Conservation (phyloP, 2,329 filamentous ascomycete genomes). For the Pseudocercospora eumusae region DNA sequence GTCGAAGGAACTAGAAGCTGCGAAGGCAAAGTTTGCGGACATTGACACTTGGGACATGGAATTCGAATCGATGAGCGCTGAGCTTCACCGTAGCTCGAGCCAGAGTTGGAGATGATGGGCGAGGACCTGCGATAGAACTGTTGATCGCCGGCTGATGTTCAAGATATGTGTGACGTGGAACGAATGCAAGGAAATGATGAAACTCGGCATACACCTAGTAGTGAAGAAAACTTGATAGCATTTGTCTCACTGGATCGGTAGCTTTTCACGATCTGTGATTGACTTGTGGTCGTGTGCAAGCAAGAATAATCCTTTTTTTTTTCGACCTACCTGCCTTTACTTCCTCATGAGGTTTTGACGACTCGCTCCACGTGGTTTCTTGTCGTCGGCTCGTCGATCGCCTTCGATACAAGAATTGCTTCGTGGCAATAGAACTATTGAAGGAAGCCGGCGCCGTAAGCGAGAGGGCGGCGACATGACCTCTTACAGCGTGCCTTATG, state of each 20-base stretch:
- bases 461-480: background rate
- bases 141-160: background rate
- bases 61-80: slow-evolving; percentile 53
- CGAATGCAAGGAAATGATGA: background rate
- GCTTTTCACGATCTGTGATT: background rate
- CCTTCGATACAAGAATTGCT: background rate
- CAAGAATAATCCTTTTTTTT: background rate
- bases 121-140: background rate
- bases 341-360: background rate
- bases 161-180: background rate
- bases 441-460: too few relatives aligned
- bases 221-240: background rate
- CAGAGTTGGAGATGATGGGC: slow-evolving; percentile 35
- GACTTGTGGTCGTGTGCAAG: background rate
- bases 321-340: background rate
- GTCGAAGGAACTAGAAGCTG: slow-evolving; percentile 45
- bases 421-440: background rate
- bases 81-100: slow-evolving; percentile 41
- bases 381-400: background rate
- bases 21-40: slow-evolving; percentile 52
- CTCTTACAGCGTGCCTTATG: too few relatives aligned
- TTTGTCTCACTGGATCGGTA: background rate
- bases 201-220: background rate
- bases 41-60: slow-evolving; percentile 55
- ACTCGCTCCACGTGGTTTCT: background rate